Conservation (phyloP, 2,329 filamentous ascomycete species). For the Cercospora sesami region DNA sequence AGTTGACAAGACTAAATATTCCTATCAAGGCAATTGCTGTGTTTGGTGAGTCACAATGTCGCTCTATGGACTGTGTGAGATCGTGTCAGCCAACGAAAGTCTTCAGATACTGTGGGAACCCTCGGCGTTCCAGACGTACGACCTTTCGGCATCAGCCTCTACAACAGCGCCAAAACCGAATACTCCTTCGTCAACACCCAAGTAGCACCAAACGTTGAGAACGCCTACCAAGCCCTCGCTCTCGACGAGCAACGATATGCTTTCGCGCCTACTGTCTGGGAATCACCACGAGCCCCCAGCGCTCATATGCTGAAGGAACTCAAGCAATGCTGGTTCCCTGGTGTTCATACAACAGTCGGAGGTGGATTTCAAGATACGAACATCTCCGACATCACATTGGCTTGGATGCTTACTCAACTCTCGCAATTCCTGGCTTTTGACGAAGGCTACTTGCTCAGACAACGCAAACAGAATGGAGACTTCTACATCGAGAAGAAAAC, state of each 20-base stretch:
- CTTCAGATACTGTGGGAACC: slow-evolving; percentile 43
- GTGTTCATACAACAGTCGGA: slow-evolving; percentile 45
- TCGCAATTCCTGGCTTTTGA: slow-evolving; percentile 46
- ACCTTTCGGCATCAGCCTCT: slow-evolving; percentile 27
- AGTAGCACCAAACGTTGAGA: slow-evolving; percentile 37
- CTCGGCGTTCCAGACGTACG: slow-evolving; percentile 47
- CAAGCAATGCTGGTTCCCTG: slow-evolving; percentile 49
- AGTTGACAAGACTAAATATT: slow-evolving; percentile 33
- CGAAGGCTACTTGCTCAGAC: slow-evolving; percentile 44
- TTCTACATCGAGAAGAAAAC: slow-evolving; percentile 45
- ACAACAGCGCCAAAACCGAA: slow-evolving; percentile 28
- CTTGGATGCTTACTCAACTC: slow-evolving; percentile 57
- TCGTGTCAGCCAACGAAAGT: not conserved
- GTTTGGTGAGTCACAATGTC: slow-evolving; percentile 27
- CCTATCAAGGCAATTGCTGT: slow-evolving; percentile 43
- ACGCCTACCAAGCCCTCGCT: slow-evolving; percentile 45
- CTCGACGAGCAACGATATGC: slow-evolving; percentile 42
- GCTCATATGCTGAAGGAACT: slow-evolving; percentile 43
- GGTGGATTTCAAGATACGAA: slow-evolving; percentile 45
- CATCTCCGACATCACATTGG: slow-evolving; percentile 52
- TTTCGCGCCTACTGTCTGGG: slow-evolving; percentile 44
- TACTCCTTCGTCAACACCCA: slow-evolving; percentile 50
- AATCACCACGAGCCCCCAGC: slow-evolving; percentile 28
- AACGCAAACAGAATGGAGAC: slow-evolving; percentile 44
- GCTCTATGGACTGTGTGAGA: not conserved